phyloP scores from a whole-genome alignment of 129 eudicot species.

The Erigeron canadensis region DNA sequence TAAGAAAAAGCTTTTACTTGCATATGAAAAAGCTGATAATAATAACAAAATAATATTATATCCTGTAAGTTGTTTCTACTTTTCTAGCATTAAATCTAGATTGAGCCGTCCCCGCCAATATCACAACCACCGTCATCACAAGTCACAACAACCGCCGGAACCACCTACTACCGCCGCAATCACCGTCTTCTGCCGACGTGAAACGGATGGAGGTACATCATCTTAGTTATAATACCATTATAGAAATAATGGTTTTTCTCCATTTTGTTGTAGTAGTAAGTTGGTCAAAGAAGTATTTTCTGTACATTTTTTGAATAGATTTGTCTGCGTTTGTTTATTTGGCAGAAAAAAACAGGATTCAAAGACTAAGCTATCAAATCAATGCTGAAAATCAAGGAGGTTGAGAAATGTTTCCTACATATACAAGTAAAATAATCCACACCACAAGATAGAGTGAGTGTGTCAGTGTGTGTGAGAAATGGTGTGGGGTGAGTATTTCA shows the following conservation, averaged over 20 bases:
- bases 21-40: slow-evolving; percentile 34
- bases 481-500: slow-evolving; percentile 20
- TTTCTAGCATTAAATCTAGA: slow-evolving; percentile 38
- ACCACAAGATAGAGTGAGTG: too few relatives aligned
- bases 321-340: slow-evolving; percentile 7
- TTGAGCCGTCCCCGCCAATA: slow-evolving; percentile 45
- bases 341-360: slow-evolving; percentile 12
- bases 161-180: slow-evolving; percentile 13
- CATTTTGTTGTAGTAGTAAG: slow-evolving; percentile 13
- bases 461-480: background rate
- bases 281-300: slow-evolving; percentile 19
- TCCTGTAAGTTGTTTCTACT: too few relatives aligned
- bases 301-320: slow-evolving; percentile 24
- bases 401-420: too few relatives aligned
- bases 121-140: slow-evolving; percentile 29
- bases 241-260: slow-evolving; percentile 11
- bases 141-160: background rate
- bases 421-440: background rate
- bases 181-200: slow-evolving; percentile 13
- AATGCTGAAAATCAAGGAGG: slow-evolving; percentile 26
- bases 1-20: slow-evolving; percentile 22
- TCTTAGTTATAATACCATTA: background rate
- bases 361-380: background rate
- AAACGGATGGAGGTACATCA: background rate
- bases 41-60: slow-evolving; percentile 27